A percentile compares a stretch with the other conserved stretches of the same genome.
Conservation (phyloP, 345 rosid genomes). For the Sonneratia alba region DNA sequence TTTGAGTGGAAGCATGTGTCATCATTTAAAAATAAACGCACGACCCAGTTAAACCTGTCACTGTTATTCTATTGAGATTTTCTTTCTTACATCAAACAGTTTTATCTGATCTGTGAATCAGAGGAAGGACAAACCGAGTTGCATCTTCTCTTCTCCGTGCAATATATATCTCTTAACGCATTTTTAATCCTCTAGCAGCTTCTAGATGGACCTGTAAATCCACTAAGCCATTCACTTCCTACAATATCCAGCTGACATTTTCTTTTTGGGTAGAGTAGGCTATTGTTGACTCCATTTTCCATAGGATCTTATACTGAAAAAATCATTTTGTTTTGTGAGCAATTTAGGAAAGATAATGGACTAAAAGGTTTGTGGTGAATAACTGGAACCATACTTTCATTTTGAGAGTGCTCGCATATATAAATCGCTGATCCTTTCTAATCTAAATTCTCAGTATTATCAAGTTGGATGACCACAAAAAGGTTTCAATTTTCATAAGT, state of each 20-base stretch:
- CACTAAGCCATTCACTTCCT: not conserved
- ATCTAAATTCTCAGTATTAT: not conserved
- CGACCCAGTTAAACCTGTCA: not conserved
- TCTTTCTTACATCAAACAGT: not conserved
- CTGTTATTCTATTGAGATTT: not conserved
- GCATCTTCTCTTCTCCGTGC: not conserved
- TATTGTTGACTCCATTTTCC: not conserved
- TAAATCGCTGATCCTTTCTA: not conserved
- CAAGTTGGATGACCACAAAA: not conserved
- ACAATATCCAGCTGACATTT: not conserved
- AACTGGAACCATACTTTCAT: not conserved
- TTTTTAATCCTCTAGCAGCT: not conserved
- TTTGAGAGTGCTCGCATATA: not conserved
- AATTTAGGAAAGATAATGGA: not conserved
- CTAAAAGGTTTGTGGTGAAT: not conserved
- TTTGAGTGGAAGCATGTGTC: not conserved
- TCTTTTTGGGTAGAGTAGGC: not conserved
- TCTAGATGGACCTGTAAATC: not conserved
- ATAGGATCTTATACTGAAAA: not conserved
- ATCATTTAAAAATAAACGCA: not conserved
- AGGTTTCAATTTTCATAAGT: not conserved
- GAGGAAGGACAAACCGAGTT: not conserved
- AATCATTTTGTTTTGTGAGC: not conserved
- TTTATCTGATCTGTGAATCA: not conserved
- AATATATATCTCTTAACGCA: not conserved